Base-by-base conservation (phyloP, 2,329 filamentous ascomycete species). In the Pseudogymnoascus sp. region DNA sequence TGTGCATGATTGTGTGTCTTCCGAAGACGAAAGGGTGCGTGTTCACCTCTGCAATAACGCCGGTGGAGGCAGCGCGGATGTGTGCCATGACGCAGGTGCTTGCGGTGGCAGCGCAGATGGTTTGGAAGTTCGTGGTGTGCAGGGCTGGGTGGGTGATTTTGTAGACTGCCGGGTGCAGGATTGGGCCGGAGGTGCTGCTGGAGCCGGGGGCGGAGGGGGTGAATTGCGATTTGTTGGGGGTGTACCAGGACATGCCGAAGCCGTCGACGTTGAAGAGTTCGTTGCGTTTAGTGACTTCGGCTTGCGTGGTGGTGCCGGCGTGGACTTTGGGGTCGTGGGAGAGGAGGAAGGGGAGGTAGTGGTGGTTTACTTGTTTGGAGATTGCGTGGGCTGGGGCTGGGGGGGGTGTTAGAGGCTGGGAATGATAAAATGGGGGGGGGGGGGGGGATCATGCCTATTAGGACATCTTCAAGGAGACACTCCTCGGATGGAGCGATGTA, bases 11-110 rank as follows among this genome's bases (percentile, higher is more conserved):
- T 7, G 75, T 74, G 65, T 82, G 79, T 38, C 80, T 73, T 12
- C 81, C 81, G 61, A 83, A 83, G 31, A 79, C 75, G 69, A 83
- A 84, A 4, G 81, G 81, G 65, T 84, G 81, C 50, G 78, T 80
- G 70, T 83, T 84, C 18, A 80, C 77, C 14, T 75, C 74, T 1
- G 78, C 76, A 25, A 82, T 78, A 8, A 67, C 67, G 1, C 78
- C 79, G 0, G 77, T 79, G 5, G 76, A 79, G 3, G 77, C 77
- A 8, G 80, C 80, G 7, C 81, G 76, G 63, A 83, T 82, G 67
- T 84, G 81, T 0, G 79, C 80, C 50, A 83, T 79, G 25, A 78
- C 73, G n/a, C 77, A 78, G 18, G 76, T 74, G 0, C 77, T 78
- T 56, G 79, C 75, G 0, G 80, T 83, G 65, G 82, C 82, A 40